These are phyloP conservation scores for Hemerocallis citrina DNA, from an alignment of 106 monocot species.

Conservation along the genomic window DNA sequence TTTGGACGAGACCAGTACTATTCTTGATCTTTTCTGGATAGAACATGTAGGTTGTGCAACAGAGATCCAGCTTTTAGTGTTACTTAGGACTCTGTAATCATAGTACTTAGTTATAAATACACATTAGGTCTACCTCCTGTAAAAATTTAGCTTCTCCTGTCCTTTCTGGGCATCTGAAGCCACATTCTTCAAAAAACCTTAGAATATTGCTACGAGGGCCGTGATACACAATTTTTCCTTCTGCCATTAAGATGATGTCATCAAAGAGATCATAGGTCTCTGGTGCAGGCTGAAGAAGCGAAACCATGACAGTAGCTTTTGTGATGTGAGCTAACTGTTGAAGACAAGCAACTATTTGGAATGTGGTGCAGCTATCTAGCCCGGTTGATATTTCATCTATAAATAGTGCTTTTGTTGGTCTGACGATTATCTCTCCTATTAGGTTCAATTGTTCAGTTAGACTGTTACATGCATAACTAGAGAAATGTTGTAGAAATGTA, in stretches of 20 bases:
- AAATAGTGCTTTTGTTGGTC: slow-evolving; percentile 68
- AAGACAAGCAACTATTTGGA: slow-evolving; percentile 61
- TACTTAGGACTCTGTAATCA: too few species aligned
- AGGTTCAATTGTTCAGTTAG: too few species aligned
- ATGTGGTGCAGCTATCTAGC: slow-evolving; percentile 71
- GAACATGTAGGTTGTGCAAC: slow-evolving; percentile 29
- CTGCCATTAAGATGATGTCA: slow-evolving; percentile 69
- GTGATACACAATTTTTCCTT: slow-evolving; percentile 65
- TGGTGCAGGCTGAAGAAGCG: slow-evolving; percentile 84
- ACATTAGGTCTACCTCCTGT: slow-evolving; percentile 48
- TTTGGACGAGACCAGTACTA: slow-evolving; percentile 54
- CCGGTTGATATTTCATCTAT: slow-evolving; percentile 97
- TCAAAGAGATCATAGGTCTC: slow-evolving; percentile 79
- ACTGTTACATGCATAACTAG: too few species aligned
- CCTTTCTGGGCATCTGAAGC: slow-evolving; percentile 74
- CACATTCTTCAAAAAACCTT: slow-evolving; percentile 57
- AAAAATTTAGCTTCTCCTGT: slow-evolving; percentile 81
- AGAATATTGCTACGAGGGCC: slow-evolving; percentile 40
- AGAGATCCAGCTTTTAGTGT: too few species aligned
- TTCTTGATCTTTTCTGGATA: slow-evolving; percentile 71
- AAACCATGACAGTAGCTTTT: slow-evolving; percentile 55
- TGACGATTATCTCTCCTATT: slow-evolving; percentile 80
- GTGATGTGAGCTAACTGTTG: slow-evolving; percentile 64
- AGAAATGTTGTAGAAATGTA: too few species aligned
- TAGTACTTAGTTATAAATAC: background rate